Percentiles rank a stretch among this genome's conserved stretches.
These are phyloP conservation scores for Penicillium olsonii DNA, from an alignment of 2,329 filamentous ascomycete species.

Conservation along the genomic window DNA sequence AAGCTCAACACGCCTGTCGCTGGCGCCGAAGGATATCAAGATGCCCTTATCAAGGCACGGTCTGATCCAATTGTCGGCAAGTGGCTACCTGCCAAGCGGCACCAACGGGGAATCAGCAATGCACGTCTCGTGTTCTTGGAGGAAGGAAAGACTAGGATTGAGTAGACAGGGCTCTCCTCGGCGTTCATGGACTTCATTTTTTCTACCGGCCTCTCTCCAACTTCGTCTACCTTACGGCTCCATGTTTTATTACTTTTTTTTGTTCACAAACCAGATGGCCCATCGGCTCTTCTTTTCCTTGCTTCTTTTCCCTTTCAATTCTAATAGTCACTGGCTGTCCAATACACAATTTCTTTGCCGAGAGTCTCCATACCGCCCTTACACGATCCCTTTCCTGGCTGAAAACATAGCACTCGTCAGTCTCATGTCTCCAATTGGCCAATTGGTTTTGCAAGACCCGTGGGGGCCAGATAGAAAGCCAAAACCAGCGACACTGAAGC, in stretches of 20 bases:
- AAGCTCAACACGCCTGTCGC: conserved; percentile 88
- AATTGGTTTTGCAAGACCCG: too few relatives aligned
- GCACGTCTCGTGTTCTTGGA: conserved; percentile 81
- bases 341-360: too few relatives aligned
- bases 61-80: conserved; percentile 80
- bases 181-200: neutral
- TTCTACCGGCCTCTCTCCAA: conserved; percentile 5
- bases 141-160: conserved; percentile 98
- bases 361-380: too few relatives aligned
- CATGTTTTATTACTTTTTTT: conserved; percentile 18
- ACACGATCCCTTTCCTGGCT: too few relatives aligned
- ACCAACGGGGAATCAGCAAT: conserved; percentile 82
- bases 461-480: too few relatives aligned
- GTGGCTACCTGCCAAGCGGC: conserved; percentile 62
- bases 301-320: neutral
- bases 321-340: neutral
- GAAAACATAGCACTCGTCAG: too few relatives aligned
- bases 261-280: neutral
- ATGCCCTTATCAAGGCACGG: conserved; percentile 77
- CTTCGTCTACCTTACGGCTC: conserved; percentile 19
- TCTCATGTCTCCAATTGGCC: too few relatives aligned
- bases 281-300: neutral
- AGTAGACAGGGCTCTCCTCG: conserved; percentile 45
- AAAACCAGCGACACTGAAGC: too few relatives aligned
- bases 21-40: conserved; percentile 83